Evolutionary conservation across 2,329 filamentous ascomycete genomes (phyloP).

Genomic region (Fusarium annulatum): DNA sequence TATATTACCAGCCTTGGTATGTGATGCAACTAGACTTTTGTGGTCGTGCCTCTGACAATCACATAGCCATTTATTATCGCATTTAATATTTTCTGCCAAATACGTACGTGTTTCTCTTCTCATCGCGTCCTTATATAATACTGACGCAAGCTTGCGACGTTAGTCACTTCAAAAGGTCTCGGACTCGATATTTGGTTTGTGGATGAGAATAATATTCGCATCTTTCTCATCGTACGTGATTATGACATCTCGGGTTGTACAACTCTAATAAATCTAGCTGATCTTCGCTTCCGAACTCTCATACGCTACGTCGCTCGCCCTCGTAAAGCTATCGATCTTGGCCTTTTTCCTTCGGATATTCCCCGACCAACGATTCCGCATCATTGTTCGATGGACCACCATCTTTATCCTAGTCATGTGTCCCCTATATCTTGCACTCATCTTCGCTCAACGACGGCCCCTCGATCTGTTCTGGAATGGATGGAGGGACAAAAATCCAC

Average conservation of each 20-base stretch:
- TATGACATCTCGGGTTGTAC: accelerated
- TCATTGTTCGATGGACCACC: not conserved
- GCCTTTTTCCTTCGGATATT: constrained; percentile 18
- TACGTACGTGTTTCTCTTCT: not conserved
- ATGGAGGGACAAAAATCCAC: not conserved
- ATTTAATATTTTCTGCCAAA: not conserved
- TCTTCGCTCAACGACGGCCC: not conserved
- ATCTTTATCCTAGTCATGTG: accelerated
- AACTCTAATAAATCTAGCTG: not conserved
- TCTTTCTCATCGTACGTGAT: not conserved
- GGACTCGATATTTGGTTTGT: not conserved
- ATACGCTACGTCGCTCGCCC: not conserved
- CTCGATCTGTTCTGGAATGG: not conserved
- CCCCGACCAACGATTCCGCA: not conserved
- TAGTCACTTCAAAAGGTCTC: not conserved
- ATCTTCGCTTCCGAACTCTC: not conserved
- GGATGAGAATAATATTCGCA: not conserved
- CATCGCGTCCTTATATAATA: accelerated
- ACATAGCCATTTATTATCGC: not conserved
- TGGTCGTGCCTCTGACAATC: accelerated
- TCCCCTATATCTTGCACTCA: accelerated
- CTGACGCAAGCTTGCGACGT: too few relatives aligned
- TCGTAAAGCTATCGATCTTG: not conserved
- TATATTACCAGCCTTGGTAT: not conserved
- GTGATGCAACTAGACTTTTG: accelerated